phyloP scores from a whole-genome alignment of 805 yeast genomes.

The Ogataea salicorniae region DNA sequence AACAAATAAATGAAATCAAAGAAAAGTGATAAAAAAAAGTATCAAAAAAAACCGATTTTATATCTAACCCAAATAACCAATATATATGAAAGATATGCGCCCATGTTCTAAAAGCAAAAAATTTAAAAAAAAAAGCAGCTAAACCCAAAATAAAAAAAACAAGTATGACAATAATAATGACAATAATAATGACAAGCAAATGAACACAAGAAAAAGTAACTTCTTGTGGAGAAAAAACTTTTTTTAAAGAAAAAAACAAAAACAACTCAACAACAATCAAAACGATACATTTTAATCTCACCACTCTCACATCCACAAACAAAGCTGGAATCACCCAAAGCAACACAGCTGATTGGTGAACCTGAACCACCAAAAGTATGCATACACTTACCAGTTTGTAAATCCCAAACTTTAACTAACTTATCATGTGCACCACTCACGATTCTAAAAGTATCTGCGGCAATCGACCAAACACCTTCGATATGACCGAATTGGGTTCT shows the following conservation, averaged over 20 bases:
- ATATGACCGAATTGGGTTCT: slow-evolving; percentile 96
- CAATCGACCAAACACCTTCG: slow-evolving; percentile 97
- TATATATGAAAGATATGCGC: neutral
- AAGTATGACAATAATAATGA: neutral
- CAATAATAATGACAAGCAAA: neutral
- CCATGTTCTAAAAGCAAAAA: no score
- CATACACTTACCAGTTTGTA: slow-evolving; percentile 90
- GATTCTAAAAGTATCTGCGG: slow-evolving; percentile 92
- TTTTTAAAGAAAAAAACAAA: neutral
- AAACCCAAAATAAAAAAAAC: neutral
- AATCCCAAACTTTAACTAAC: slow-evolving; percentile 88
- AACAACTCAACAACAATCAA: slow-evolving; percentile 39
- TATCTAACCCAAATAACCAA: neutral
- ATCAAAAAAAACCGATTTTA: neutral
- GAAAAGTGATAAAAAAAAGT: neutral
- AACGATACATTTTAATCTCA: slow-evolving; percentile 75
- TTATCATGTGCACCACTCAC: slow-evolving; percentile 94
- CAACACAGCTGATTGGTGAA: slow-evolving; percentile 64
- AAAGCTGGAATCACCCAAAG: slow-evolving; percentile 81
- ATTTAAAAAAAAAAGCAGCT: no score
- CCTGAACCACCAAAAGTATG: slow-evolving; percentile 81
- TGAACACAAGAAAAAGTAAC: no score
- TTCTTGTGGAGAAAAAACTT: no score
- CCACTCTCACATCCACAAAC: slow-evolving; percentile 92
- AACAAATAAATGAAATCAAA: neutral